Evolutionary conservation across 495 filamentous ascomycete species (phyloP), one percentile per base, ranked within the genome.

Genomic region (Penicillium bovifimosum): DNA sequence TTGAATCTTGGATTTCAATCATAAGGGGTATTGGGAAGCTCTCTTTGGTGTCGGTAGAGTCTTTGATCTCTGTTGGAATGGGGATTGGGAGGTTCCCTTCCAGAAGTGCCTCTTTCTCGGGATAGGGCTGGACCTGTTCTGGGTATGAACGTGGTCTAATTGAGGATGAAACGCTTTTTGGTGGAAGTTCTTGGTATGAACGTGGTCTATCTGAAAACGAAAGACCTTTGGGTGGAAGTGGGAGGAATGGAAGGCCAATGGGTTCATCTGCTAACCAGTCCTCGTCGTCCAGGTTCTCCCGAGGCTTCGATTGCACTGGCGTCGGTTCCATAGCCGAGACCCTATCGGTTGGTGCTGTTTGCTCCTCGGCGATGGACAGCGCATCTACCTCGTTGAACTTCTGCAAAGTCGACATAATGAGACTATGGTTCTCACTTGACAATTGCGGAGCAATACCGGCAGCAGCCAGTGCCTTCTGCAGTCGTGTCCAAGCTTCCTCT

Each of bases 381-480:
- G 53, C 16, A n/a, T 60, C 44, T 24, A 38, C 39, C n/a, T 55
- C 51, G 27, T 38, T 41, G n/a, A 41, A 52, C 9, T 33, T 33
- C 6, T 28, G 46, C 32, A 63, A 41, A 10, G 46, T 44, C 1
- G 47, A 57, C 14, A 55, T 50, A 17, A 60, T 57, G 18, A 41
- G 54, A 4, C 54, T 51, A 4, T 34, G 60, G 14, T 60, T 52
- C 18, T 50, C 46, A n/a, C 9, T 40, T 6, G 54, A 54, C 14
- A 51, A 31, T 13, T 55, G 38, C 8, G 54, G 26, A 5, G 29
- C 5, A 14, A 63, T 48, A 24, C 60, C 60, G 9, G 51, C 14
- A 24, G 42, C 43, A 0, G 41, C 27, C 27, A 63, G 28, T 14
- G 45, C 47, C 6, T 47, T 17, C 26, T 60, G 60, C 4, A 63